Evolutionary conservation across 371 early-diverging fungal species (phyloP).

Genomic region (Chytridium lagenaria): DNA sequence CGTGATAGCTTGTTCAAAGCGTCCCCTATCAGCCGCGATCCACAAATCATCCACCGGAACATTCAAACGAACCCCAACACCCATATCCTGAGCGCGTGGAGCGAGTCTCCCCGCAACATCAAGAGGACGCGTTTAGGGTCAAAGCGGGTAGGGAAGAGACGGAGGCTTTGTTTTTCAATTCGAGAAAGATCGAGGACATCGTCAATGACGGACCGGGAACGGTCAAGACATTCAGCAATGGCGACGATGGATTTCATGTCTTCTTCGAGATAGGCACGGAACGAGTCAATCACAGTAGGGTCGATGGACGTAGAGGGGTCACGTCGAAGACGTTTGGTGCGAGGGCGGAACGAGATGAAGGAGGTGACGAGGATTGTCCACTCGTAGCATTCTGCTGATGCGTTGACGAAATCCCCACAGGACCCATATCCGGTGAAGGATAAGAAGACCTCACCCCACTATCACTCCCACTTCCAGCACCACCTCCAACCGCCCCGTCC

Average conservation of each 20-base stretch:
- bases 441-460: neutral
- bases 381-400: no score
- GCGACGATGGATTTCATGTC: constrained; percentile 6
- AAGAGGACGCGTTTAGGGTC: neutral
- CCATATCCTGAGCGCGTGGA: neutral
- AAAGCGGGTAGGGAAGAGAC: neutral
- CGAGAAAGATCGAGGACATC: neutral
- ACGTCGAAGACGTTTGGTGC: no score
- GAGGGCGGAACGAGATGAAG: no score
- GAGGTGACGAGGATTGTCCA: no score
- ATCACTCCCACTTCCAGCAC: no score
- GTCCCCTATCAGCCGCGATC: neutral
- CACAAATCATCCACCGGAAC: neutral
- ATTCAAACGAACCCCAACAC: neutral
- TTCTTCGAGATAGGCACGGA: neutral
- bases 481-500: no score
- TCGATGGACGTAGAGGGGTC: no score
- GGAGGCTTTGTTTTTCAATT: neutral
- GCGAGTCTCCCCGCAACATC: constrained; percentile 1
- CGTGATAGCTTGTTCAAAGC: neutral
- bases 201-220: constrained; percentile 10
- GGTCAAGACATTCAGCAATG: constrained; percentile 4
- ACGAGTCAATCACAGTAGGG: neutral
- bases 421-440: neutral
- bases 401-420: neutral